Conservation (phyloP, 257 asterid genomes). For the Catharanthus roseus region DNA sequence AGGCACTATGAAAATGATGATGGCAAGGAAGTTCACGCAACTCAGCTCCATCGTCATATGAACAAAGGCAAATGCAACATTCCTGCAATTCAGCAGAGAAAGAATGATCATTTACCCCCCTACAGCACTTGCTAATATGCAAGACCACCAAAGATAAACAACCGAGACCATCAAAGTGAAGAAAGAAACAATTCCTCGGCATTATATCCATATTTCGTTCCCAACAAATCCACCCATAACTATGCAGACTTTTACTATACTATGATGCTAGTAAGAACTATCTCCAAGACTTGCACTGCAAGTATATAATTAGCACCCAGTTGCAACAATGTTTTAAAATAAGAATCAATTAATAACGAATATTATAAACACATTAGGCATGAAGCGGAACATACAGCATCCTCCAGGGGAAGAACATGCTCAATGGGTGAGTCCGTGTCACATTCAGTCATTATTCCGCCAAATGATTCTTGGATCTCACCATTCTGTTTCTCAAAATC, state of each 20-base stretch:
- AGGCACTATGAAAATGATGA: constrained; percentile 81
- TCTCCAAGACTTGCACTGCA: neutral
- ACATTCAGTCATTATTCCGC: constrained; percentile 87
- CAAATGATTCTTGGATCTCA: constrained; percentile 87
- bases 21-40: constrained; percentile 95
- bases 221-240: no score
- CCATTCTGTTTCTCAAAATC: constrained; percentile 89
- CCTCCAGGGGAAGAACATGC: constrained; percentile 83
- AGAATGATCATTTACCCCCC: neutral
- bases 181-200: neutral
- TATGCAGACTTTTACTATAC: neutral
- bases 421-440: constrained; percentile 67
- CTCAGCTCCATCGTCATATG: constrained; percentile 86
- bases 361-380: neutral
- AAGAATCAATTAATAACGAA: neutral
- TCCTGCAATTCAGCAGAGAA: constrained; percentile 47
- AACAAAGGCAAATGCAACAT: constrained; percentile 88
- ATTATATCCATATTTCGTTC: no score
- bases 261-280: neutral
- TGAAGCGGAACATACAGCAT: constrained; percentile 56
- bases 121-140: neutral
- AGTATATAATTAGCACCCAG: neutral
- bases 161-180: neutral
- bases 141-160: neutral
- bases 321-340: neutral